Conservation (phyloP, 179 eudicot genomes). For the Silene noctiflora region DNA sequence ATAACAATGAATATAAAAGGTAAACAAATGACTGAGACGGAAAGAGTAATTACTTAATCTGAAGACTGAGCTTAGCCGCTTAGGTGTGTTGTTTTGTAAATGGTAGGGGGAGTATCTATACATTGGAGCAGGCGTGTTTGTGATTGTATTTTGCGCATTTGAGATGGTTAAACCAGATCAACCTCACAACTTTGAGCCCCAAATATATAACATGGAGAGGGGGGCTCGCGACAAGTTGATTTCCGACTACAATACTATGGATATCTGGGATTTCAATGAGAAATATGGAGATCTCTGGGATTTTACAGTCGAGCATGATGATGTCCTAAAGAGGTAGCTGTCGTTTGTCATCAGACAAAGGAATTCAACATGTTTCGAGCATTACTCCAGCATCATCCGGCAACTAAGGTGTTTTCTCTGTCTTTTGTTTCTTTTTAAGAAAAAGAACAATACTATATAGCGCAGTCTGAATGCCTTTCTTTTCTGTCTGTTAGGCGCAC, state of each 20-base stretch:
- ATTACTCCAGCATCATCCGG: not conserved
- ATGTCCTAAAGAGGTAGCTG: slow-evolving; percentile 50
- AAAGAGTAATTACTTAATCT: not conserved
- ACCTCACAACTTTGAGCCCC: slow-evolving; percentile 88
- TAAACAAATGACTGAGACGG: no score
- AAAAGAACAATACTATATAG: no score
- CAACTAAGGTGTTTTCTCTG: slow-evolving; percentile 18
- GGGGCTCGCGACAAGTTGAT: slow-evolving; percentile 83
- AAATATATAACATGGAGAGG: slow-evolving; percentile 91
- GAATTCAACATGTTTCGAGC: not conserved
- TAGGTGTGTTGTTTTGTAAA: slow-evolving; percentile 1
- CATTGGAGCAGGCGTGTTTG: slow-evolving; percentile 83
- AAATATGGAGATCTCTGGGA: slow-evolving; percentile 95
- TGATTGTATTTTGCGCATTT: slow-evolving; percentile 57
- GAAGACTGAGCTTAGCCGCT: not conserved
- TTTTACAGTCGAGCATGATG: slow-evolving; percentile 69
- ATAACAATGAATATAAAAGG: no score
- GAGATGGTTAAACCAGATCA: slow-evolving; percentile 91
- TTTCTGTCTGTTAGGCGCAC: not conserved
- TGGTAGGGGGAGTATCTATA: slow-evolving; percentile 80
- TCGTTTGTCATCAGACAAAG: not conserved
- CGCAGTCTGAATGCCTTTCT: not conserved
- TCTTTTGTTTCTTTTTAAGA: not conserved
- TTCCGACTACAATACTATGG: slow-evolving; percentile 86
- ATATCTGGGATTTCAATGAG: slow-evolving; percentile 91